Evolutionary conservation across 129 eudicot genomes (phyloP).

Genomic region (Ambrosia artemisiifolia): DNA sequence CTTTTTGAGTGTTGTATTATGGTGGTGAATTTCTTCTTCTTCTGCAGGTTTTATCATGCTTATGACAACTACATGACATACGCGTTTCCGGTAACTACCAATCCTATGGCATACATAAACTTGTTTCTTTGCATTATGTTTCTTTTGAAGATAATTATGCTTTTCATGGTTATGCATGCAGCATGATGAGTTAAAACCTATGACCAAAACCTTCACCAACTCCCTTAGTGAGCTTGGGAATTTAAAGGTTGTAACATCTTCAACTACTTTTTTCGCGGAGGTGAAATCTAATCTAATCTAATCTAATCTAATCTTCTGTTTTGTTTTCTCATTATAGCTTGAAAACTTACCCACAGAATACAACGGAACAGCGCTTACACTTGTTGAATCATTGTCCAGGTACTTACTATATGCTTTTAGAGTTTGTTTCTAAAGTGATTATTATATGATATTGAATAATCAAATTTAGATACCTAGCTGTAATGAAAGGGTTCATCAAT

Average conservation of each 20-base stretch:
- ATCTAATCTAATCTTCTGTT: background rate
- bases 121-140: background rate
- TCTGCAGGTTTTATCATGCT: conserved; percentile 96
- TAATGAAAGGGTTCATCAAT: too few species aligned
- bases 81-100: conserved; percentile 79
- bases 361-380: conserved; percentile 89
- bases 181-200: conserved; percentile 98
- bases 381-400: conserved; percentile 94
- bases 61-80: conserved; percentile 83
- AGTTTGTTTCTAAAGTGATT: too few species aligned
- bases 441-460: too few species aligned
- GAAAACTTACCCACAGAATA: conserved; percentile 75
- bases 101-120: background rate
- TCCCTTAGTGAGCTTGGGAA: conserved; percentile 94
- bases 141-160: too few species aligned
- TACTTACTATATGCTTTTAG: too few species aligned
- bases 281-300: too few species aligned
- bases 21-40: too few species aligned
- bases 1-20: background rate
- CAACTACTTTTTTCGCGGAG: background rate
- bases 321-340: conserved; percentile 41
- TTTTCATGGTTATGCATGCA: conserved; percentile 36
- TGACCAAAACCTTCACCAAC: conserved; percentile 74
- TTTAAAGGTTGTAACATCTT: conserved; percentile 56
- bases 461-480: too few species aligned